Percentiles rank a stretch among this genome's conserved stretches.
Evolutionary conservation across 225 moss, liverwort and hornwort genomes (phyloP).

Genomic region (Anthoceros angustus): DNA sequence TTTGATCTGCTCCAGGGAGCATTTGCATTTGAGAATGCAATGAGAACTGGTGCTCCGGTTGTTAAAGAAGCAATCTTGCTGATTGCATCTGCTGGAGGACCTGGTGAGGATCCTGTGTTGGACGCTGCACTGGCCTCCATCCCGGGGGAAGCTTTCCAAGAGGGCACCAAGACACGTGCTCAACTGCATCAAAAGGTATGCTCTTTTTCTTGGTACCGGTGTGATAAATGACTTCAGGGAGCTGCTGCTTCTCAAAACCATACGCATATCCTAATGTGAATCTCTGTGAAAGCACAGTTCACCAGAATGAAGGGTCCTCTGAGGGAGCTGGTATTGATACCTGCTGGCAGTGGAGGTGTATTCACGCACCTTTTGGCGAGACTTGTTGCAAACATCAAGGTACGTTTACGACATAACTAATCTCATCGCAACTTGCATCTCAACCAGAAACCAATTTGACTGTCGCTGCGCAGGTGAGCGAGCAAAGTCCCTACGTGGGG

Average conservation of each 20-base stretch:
- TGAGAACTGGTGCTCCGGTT: constrained; percentile 56
- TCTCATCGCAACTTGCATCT: background rate
- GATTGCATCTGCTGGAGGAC: constrained; percentile 57
- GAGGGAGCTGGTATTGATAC: constrained; percentile 80
- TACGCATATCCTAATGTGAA: background rate
- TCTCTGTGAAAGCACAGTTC: constrained; percentile 37
- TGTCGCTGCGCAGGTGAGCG: constrained; percentile 24
- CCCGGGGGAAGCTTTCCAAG: constrained; percentile 47
- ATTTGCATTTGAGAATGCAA: constrained; percentile 84
- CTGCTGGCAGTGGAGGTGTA: constrained; percentile 62
- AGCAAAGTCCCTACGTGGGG: constrained; percentile 19
- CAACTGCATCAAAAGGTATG: constrained; percentile 73
- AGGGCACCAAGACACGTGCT: constrained; percentile 53
- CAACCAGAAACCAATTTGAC: background rate
- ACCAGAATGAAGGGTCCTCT: constrained; percentile 47
- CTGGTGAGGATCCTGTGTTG: constrained; percentile 59
- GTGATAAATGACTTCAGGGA: background rate
- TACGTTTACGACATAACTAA: constrained; percentile 3
- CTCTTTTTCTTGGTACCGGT: constrained; percentile 8
- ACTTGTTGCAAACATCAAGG: constrained; percentile 44
- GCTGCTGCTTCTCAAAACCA: background rate
- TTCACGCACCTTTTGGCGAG: constrained; percentile 66
- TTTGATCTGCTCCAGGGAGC: constrained; percentile 42
- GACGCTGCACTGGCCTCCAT: constrained; percentile 74
- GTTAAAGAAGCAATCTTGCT: constrained; percentile 61